Evolutionary conservation across 1,284 basidiomycete genomes (phyloP).

Genomic region (Ceratobasidium sp.): DNA sequence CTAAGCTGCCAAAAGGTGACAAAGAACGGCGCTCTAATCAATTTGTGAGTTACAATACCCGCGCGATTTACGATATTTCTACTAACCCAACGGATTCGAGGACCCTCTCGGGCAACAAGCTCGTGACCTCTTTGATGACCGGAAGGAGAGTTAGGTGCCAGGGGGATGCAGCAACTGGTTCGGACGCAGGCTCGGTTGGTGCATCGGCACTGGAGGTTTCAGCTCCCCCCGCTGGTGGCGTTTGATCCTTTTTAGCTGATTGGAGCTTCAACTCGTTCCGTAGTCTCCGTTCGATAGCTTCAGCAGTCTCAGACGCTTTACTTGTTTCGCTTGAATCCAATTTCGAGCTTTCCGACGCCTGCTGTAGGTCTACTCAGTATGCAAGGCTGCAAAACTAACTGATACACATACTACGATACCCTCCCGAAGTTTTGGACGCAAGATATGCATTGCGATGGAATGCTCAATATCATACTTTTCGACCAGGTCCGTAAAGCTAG

Average conservation of each 20-base stretch:
- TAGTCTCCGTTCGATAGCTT: slow-evolving; percentile 36
- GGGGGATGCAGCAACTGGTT: slow-evolving; percentile 54
- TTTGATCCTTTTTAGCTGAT: slow-evolving; percentile 38
- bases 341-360: slow-evolving; percentile 31
- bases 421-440: slow-evolving; percentile 80
- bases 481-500: slow-evolving; percentile 76
- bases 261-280: slow-evolving; percentile 46
- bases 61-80: neutral
- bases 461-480: slow-evolving; percentile 80
- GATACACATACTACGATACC: slow-evolving; percentile 66
- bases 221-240: slow-evolving; percentile 21
- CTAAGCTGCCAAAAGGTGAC: slow-evolving; percentile 95
- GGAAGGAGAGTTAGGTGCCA: slow-evolving; percentile 78
- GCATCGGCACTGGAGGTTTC: slow-evolving; percentile 23
- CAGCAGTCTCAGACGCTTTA: slow-evolving; percentile 31
- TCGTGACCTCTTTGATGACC: slow-evolving; percentile 75
- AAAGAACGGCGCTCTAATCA: slow-evolving; percentile 83
- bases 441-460: slow-evolving; percentile 90
- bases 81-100: slow-evolving; percentile 77
- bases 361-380: slow-evolving; percentile 5
- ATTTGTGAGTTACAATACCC: slow-evolving; percentile 37
- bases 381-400: neutral
- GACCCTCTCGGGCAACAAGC: slow-evolving; percentile 71
- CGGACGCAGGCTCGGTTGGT: slow-evolving; percentile 30
- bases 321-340: slow-evolving; percentile 32